Evolutionary conservation across 2,329 filamentous ascomycete genomes (phyloP).

Genomic region (Aspergillus aculeatinus): DNA sequence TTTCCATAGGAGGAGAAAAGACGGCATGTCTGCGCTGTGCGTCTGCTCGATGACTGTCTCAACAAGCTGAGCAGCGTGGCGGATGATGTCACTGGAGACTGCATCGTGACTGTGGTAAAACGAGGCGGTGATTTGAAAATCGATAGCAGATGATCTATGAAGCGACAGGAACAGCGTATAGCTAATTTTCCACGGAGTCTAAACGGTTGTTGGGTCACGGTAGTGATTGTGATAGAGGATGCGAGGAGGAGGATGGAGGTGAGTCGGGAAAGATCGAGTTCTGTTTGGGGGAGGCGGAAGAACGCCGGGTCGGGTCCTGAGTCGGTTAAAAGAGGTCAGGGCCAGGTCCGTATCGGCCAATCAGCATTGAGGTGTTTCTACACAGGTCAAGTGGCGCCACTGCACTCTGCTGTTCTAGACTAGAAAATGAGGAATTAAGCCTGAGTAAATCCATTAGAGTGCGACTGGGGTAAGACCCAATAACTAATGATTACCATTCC

Average conservation of each 20-base stretch:
- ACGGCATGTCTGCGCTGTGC: conserved; percentile 44
- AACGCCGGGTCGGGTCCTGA: conserved; percentile 12
- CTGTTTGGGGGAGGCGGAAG: conserved; percentile 26
- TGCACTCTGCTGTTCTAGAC: conserved; percentile 9
- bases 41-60: conserved; percentile 38
- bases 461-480: neutral
- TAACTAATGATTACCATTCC: neutral
- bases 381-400: conserved; percentile 34
- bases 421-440: too few relatives aligned
- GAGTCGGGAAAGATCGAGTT: conserved; percentile 12
- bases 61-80: conserved; percentile 41
- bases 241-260: conserved; percentile 11
- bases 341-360: conserved; percentile 33
- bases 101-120: conserved; percentile 35
- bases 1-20: conserved; percentile 50
- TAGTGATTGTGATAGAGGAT: neutral
- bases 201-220: conserved; percentile 10
- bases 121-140: conserved; percentile 13
- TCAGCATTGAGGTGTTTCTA: conserved; percentile 41
- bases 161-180: conserved; percentile 12
- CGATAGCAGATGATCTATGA: conserved; percentile 17
- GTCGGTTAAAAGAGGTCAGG: conserved; percentile 27
- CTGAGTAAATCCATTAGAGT: neutral
- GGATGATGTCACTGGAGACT: conserved; percentile 49
- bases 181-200: conserved; percentile 7